Evolutionary conservation across 2,329 filamentous ascomycete species (phyloP).

Genomic region (Xylariaceae sp.): DNA sequence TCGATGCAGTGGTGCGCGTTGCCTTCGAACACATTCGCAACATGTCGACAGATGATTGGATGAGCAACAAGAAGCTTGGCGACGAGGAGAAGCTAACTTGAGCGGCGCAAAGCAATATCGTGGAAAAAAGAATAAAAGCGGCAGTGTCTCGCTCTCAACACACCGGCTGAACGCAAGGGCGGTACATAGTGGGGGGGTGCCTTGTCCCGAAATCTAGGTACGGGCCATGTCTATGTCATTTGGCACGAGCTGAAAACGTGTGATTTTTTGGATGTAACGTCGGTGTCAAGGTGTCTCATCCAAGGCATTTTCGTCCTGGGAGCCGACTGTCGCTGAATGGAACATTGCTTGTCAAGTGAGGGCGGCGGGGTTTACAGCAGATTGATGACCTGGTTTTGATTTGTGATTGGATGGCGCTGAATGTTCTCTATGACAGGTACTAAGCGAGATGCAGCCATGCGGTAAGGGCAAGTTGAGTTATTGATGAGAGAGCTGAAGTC

Average conservation of each 20-base stretch:
- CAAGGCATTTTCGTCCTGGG: constrained; percentile 3
- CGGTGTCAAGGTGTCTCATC: constrained; percentile 11
- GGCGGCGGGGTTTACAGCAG: constrained; percentile 2
- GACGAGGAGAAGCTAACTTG: constrained; percentile 9
- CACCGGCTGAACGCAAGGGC: constrained; percentile 11
- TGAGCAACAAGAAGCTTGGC: constrained; percentile 20
- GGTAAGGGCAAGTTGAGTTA: background rate
- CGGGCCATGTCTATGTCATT: constrained; percentile 4
- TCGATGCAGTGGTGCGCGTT: constrained; percentile 26
- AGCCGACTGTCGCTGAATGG: background rate
- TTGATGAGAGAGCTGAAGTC: background rate
- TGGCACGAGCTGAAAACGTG: constrained; percentile 9
- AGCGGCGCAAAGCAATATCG: constrained; percentile 6
- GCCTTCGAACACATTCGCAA: constrained; percentile 26
- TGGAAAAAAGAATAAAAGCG: constrained; percentile 2
- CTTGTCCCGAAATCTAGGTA: background rate
- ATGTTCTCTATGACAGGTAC: background rate
- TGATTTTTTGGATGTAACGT: constrained; percentile 15
- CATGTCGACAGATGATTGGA: constrained; percentile 27
- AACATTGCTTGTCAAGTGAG: constrained; percentile 3
- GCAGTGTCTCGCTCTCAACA: constrained; percentile 2
- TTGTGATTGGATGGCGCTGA: constrained; percentile 6
- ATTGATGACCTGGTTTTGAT: background rate
- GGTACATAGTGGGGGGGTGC: background rate
- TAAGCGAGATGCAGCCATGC: constrained; percentile 4